Evolutionary conservation across 805 yeast genomes (phyloP).

Genomic region (Ogataea nonfermentans): DNA sequence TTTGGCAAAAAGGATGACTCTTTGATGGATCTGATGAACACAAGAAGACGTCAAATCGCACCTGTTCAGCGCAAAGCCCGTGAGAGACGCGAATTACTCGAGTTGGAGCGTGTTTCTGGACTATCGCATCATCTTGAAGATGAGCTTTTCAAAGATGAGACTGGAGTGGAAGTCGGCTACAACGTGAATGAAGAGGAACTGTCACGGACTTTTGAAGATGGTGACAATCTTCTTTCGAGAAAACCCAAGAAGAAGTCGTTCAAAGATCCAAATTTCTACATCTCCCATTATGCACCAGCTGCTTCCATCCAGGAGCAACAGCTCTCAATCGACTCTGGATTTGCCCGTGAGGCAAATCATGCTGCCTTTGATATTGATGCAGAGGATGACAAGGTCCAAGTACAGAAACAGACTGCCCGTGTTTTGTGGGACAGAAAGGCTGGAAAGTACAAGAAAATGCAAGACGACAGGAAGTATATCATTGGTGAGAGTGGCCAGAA

Average conservation of each 20-base stretch:
- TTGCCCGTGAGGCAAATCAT: constrained; percentile 77
- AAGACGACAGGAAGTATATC: constrained; percentile 83
- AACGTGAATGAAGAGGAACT: constrained; percentile 47
- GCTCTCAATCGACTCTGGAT: constrained; percentile 55
- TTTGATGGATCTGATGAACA: constrained; percentile 78
- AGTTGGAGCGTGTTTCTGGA: constrained; percentile 74
- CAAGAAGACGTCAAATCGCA: constrained; percentile 82
- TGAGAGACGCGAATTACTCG: constrained; percentile 65
- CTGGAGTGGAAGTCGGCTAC: constrained; percentile 37
- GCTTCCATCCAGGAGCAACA: constrained; percentile 80
- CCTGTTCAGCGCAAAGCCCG: constrained; percentile 69
- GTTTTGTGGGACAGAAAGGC: constrained; percentile 93
- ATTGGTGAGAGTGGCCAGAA: constrained; percentile 93
- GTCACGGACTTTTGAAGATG: constrained; percentile 50
- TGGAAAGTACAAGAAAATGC: constrained; percentile 81
- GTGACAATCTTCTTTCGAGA: constrained; percentile 37
- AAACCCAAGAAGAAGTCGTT: constrained; percentile 46
- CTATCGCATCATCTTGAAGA: constrained; percentile 70
- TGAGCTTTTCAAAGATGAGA: constrained; percentile 58
- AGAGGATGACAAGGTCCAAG: constrained; percentile 65
- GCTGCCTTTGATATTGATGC: constrained; percentile 83
- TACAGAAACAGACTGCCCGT: constrained; percentile 61
- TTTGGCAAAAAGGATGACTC: constrained; percentile 69
- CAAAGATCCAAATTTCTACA: constrained; percentile 75
- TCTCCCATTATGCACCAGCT: constrained; percentile 88